These are phyloP conservation scores for Apocynum venetum DNA, from an alignment of 257 asterid species.

Conservation along the genomic window DNA sequence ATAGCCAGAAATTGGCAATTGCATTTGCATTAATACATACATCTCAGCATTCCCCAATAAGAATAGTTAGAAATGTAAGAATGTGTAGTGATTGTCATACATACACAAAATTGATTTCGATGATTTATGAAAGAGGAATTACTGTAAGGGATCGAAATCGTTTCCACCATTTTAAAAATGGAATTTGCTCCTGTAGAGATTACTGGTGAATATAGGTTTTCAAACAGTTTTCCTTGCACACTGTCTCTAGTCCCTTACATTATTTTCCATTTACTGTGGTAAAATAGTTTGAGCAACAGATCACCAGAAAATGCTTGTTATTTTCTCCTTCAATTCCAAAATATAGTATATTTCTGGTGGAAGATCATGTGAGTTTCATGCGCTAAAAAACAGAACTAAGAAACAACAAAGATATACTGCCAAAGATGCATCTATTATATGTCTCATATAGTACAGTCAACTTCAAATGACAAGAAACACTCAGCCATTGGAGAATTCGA, in stretches of 20 bases:
- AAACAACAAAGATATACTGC: neutral
- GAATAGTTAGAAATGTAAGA: constrained; percentile 68
- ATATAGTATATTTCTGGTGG: neutral
- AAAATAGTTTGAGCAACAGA: neutral
- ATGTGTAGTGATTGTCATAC: constrained; percentile 91
- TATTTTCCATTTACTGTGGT: neutral
- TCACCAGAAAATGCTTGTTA: neutral
- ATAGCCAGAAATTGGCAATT: constrained; percentile 78
- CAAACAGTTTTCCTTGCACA: neutral
- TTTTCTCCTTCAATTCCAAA: neutral
- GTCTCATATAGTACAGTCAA: neutral
- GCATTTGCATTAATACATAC: constrained; percentile 64
- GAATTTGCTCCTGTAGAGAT: constrained; percentile 77
- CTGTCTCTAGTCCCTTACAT: neutral
- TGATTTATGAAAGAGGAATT: constrained; percentile 58
- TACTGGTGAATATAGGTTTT: constrained; percentile 54
- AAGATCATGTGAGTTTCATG: neutral
- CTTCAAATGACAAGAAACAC: neutral
- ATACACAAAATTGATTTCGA: constrained; percentile 59
- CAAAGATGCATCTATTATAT: neutral
- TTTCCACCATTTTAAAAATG: constrained; percentile 77
- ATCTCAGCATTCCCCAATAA: constrained; percentile 38
- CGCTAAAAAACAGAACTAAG: neutral
- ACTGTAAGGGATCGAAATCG: constrained; percentile 65
- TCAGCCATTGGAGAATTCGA: neutral